Base-by-base conservation (phyloP, 331 rosid species). In the Saraca asoca region DNA sequence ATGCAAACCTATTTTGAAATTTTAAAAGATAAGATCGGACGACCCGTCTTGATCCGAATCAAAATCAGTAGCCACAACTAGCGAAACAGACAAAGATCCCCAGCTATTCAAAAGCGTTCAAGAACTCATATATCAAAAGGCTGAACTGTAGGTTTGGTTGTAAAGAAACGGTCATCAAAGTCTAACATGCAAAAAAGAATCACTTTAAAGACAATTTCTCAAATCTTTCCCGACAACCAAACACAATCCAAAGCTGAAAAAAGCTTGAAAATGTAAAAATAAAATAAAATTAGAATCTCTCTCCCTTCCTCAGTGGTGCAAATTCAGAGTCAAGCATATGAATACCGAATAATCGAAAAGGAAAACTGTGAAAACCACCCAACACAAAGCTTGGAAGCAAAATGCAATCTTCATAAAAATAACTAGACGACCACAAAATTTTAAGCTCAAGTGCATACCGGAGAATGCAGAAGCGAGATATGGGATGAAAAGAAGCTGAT, bases 1-100 rank as follows among this genome's bases (percentile, higher is more conserved):
- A 84, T 54, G 72, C 51, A 71, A 73, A 51, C 62, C 70, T 49
- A 73, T 76, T 81, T 75, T 49, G 29, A 72, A 78, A 64, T 82
- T 54, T 69, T 31, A 65, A 51, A 76, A 51, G 89, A 83, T 78
- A 87, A 83, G 78, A 74, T 66, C 70, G 59, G 76, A 74, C 44
- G 76, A 78, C 55, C 63, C 14, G 77, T 82, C 74, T 54, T 67
- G 45, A 24, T 73, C 73, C 15, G 39, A 16, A 51, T 46, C 78
- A 31, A 35, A 69, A 62, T 60, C 15, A 38, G 14, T 42, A 18
- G 57, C 72, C 82, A 62, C 72, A 68, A 39, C 49, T 17, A 69
- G 33, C 64, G 74, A 55, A 75, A 77, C 66, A 52, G 85, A 71
- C 79, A 78, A 81, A 70, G 46, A n/a, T 66, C 44, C 81, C 70